Conservation (phyloP, 73 alveolate species). For the Tetrahymena thermophila region DNA sequence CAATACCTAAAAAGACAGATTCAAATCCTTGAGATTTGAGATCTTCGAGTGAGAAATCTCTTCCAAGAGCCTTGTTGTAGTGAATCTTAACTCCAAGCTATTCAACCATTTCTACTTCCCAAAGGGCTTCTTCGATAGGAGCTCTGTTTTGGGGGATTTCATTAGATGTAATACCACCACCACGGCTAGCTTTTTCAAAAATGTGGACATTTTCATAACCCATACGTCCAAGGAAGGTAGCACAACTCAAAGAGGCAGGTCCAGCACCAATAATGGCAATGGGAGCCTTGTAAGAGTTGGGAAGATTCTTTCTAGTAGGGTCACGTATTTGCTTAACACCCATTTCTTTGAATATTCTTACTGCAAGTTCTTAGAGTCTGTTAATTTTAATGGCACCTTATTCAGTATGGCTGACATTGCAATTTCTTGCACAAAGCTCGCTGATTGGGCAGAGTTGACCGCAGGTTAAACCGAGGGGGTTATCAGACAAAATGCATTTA, state of each 20-base stretch:
- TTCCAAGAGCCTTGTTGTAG: slow-evolving; percentile 51
- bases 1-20: slow-evolving; percentile 46
- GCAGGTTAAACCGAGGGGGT: slow-evolving; percentile 61
- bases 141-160: slow-evolving; percentile 61
- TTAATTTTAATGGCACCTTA: slow-evolving; percentile 58
- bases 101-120: slow-evolving; percentile 61
- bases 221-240: slow-evolving; percentile 58
- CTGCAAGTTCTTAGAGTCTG: slow-evolving; percentile 61
- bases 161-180: slow-evolving; percentile 52
- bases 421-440: slow-evolving; percentile 59
- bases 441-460: slow-evolving; percentile 62
- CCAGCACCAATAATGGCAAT: slow-evolving; percentile 64
- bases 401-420: slow-evolving; percentile 53
- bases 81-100: slow-evolving; percentile 43
- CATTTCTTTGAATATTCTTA: slow-evolving; percentile 54
- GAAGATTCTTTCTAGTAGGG: slow-evolving; percentile 40
- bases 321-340: slow-evolving; percentile 48
- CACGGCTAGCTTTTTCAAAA: slow-evolving; percentile 44
- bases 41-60: slow-evolving; percentile 43
- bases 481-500: slow-evolving; percentile 53
- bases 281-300: slow-evolving; percentile 41
- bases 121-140: slow-evolving; percentile 44
- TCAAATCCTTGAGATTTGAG: slow-evolving; percentile 47
- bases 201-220: slow-evolving; percentile 53
- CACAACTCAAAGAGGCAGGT: slow-evolving; percentile 56